Percentiles rank a stretch among this genome's conserved stretches.
Conservation (phyloP, 129 eudicot species). For the Tagetes patula region DNA sequence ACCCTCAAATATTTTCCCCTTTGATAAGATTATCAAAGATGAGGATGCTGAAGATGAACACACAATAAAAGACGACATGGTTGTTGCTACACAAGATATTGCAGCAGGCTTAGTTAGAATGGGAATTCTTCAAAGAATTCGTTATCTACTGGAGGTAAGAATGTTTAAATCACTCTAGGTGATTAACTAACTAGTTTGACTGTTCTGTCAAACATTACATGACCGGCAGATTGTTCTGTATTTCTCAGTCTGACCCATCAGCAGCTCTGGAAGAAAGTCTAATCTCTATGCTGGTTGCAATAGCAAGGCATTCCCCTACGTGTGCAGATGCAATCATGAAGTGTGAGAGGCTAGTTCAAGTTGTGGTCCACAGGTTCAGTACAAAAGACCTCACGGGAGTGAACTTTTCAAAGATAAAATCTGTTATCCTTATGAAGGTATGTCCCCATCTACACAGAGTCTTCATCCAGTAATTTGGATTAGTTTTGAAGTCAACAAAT, state of each 20-base stretch:
- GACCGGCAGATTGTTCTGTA: slow-evolving; percentile 17
- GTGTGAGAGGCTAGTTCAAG: slow-evolving; percentile 75
- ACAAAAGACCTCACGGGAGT: slow-evolving; percentile 52
- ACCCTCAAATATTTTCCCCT: slow-evolving; percentile 67
- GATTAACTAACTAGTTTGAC: background rate
- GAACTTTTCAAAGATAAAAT: slow-evolving; percentile 62
- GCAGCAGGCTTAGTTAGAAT: slow-evolving; percentile 94
- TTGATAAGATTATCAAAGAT: slow-evolving; percentile 36
- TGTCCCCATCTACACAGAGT: slow-evolving; percentile 27
- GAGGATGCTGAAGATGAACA: slow-evolving; percentile 61
- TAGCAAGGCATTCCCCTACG: slow-evolving; percentile 90
- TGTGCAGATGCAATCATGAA: slow-evolving; percentile 83
- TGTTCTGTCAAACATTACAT: slow-evolving; percentile 11
- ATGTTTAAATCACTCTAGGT: background rate
- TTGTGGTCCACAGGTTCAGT: slow-evolving; percentile 56
- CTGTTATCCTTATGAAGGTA: slow-evolving; percentile 76
- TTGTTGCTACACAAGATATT: slow-evolving; percentile 87
- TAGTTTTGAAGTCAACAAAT: background rate
- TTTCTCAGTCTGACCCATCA: slow-evolving; percentile 75
- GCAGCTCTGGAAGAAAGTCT: slow-evolving; percentile 72
- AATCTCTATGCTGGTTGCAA: slow-evolving; percentile 70
- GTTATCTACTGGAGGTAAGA: slow-evolving; percentile 79
- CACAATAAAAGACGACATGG: slow-evolving; percentile 88
- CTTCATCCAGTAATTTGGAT: slow-evolving; percentile 10
- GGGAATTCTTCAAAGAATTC: slow-evolving; percentile 78